Percentiles rank a stretch among this genome's conserved stretches.
Conservation (phyloP, 805 yeast genomes). For the Metschnikowia amazonensis region DNA sequence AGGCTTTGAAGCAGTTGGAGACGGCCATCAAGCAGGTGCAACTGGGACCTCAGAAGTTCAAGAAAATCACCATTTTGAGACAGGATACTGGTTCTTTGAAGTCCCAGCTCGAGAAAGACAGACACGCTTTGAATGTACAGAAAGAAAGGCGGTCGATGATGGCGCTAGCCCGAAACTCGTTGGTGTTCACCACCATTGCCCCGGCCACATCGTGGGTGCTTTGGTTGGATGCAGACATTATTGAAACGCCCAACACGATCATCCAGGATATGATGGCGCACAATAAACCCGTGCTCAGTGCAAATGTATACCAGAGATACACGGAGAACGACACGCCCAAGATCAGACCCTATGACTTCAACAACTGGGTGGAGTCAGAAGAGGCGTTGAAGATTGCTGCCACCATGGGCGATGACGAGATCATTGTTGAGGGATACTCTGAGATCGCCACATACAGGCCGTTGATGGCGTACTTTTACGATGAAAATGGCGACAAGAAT, state of each 20-base stretch:
- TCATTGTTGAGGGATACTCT: conserved; percentile 89
- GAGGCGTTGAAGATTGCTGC: conserved; percentile 75
- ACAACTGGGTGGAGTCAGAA: conserved; percentile 89
- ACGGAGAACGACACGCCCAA: conserved; percentile 53
- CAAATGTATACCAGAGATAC: conserved; percentile 89
- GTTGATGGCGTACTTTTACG: conserved; percentile 86
- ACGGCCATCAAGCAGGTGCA: conserved; percentile 71
- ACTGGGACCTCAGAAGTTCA: conserved; percentile 61
- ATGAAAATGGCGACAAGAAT: conserved; percentile 54
- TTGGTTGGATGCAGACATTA: conserved; percentile 94
- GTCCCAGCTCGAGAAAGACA: conserved; percentile 75
- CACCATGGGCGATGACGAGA: conserved; percentile 77
- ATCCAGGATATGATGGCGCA: conserved; percentile 85
- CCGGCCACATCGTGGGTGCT: conserved; percentile 92
- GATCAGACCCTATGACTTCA: conserved; percentile 89
- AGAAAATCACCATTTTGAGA: conserved; percentile 81
- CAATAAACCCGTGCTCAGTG: conserved; percentile 82
- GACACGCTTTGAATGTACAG: conserved; percentile 85
- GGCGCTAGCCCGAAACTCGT: conserved; percentile 93
- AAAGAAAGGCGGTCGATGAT: conserved; percentile 83
- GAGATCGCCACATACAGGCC: conserved; percentile 94
- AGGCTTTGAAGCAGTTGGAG: conserved; percentile 68
- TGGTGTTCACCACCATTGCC: conserved; percentile 81
- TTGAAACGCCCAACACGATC: conserved; percentile 79
- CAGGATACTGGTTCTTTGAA: conserved; percentile 81